Evolutionary conservation across 495 filamentous ascomycete genomes (phyloP), one percentile per base, ranked within the genome.

Genomic region (Neurospora cerealis): DNA sequence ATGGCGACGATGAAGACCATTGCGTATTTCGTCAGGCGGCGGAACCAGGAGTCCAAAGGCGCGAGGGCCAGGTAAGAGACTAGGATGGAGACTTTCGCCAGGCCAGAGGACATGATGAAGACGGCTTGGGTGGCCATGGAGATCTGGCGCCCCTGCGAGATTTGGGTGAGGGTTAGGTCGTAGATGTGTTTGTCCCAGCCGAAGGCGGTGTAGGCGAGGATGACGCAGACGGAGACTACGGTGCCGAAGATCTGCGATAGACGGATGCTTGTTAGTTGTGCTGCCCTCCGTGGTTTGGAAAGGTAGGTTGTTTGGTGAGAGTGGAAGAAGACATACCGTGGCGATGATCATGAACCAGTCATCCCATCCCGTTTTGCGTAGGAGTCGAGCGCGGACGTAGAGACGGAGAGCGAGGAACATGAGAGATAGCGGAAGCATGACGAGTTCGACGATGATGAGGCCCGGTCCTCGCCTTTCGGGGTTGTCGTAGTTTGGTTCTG

Each of bases 41-140:
- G 83, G 71, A 88, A 85, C 37, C 76, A 78, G 1, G 74, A 74
- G 28, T 75, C 60, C 24, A 74, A 73, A 8, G 83, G 82, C 40
- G 87, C 87, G 42, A 89, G 81, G 46, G 85, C 84, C 11, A 87
- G 78, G 76, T 88, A 89, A 75, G 84, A 85, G 44, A 82, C 74
- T 2, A 89, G 81, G 40, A 88, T 86, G 34, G 85, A 86, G 24
- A 86, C 40, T 71, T 88, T 88, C 10, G 84, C 83, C 17, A 85
- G 40, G 10, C 78, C 41, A 1, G 78, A 79, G 19, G 77, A 72
- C 1, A 75, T 46, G 15, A 80, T n/a, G 28, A 81, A 81, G 54
- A 80, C 21, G 19, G 70, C 71, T 72, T 81, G 79, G 3, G 39
- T 76, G n/a, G 79, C 78, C 8, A 81, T 69, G 48, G 79, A 81